Base-by-base conservation (phyloP, 164 flowering plant species). In the Vitis rotundifolia region DNA sequence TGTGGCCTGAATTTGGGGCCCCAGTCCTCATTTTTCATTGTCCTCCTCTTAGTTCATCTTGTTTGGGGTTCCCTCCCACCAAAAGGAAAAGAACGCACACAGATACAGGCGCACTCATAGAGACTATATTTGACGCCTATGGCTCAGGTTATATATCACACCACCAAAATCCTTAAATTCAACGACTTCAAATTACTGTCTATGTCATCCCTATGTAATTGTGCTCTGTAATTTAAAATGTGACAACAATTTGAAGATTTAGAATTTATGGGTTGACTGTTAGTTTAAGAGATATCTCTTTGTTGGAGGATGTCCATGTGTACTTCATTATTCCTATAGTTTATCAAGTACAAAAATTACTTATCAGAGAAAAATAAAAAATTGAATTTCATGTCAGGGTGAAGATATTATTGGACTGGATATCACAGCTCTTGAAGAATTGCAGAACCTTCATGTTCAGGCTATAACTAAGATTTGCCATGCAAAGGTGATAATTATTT, bases 391-490 rank as follows among this genome's bases (percentile, higher is more conserved):
- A 3, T 80, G 48, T 49, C 80, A 87, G 91, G 75, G 89, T 67
- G 88, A 87, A 61, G 77, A 85, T 80, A 64, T 88, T 64, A 52
- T 47, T 69, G 84, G 80, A 62, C 71, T 88, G 66, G 87, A 85
- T 72, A 65, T 71, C 3, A 59, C 64, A 31, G 64, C 84, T 62
- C 88, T 84, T 49, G 93, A 87, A 75, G 89, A 85, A 70, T 78
- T 89, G 50, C 91, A 87, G 62, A 79, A 83, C 67, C 78, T 89
- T 72, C 89, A 87, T 78, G 86, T 89, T 61, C 91, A 87, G 76
- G 93, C 91, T 22, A 84, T 87, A 72, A 84, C 90, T 55, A 87
- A 81, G 71, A 89, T 89, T 68, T 85, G 84, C 68, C 89, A 75
- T 60, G 89, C 91, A 56, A 89, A 89, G 89, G 93, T 85, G 49